Percentiles rank a stretch among this genome's conserved stretches.
Conservation (phyloP, 345 rosid genomes). For the Salix koriyanagi region DNA sequence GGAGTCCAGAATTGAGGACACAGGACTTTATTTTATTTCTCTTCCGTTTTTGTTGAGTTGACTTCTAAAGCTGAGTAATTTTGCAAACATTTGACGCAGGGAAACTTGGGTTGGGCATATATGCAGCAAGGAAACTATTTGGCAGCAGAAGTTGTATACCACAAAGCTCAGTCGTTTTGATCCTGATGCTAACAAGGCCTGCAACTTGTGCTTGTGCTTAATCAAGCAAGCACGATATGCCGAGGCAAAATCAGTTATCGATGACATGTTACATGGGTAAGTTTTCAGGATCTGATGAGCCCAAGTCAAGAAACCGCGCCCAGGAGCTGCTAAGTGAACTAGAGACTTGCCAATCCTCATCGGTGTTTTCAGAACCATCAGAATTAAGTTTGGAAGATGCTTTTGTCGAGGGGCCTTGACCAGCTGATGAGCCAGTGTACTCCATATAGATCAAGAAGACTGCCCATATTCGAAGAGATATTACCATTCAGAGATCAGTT, state of each 20-base stretch:
- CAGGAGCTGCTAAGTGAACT: conserved; percentile 16
- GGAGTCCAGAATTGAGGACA: neutral
- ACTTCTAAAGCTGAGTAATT: neutral
- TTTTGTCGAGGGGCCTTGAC: conserved; percentile 61
- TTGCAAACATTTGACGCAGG: conserved; percentile 35
- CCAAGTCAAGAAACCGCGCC: conserved; percentile 46
- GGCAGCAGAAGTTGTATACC: conserved; percentile 81
- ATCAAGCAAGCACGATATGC: conserved; percentile 55
- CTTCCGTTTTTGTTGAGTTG: neutral
- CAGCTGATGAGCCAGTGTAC: conserved; percentile 45
- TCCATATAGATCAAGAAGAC: conserved; percentile 67
- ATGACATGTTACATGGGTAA: conserved; percentile 39
- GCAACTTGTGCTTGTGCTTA: conserved; percentile 71
- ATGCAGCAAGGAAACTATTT: conserved; percentile 78
- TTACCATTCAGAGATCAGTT: conserved; percentile 60
- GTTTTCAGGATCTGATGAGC: conserved; percentile 59
- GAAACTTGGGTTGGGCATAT: conserved; percentile 99
- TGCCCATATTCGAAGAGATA: conserved; percentile 86
- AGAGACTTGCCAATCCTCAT: neutral
- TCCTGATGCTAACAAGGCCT: conserved; percentile 86
- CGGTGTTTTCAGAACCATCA: neutral
- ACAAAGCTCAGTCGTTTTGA: conserved; percentile 77
- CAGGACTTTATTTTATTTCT: neutral
- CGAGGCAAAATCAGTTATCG: conserved; percentile 51
- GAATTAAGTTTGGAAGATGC: conserved; percentile 35